These are phyloP conservation scores for Hordeum vulgare DNA, from an alignment of 176 grass and related monocot genomes.

Conservation along the genomic window DNA sequence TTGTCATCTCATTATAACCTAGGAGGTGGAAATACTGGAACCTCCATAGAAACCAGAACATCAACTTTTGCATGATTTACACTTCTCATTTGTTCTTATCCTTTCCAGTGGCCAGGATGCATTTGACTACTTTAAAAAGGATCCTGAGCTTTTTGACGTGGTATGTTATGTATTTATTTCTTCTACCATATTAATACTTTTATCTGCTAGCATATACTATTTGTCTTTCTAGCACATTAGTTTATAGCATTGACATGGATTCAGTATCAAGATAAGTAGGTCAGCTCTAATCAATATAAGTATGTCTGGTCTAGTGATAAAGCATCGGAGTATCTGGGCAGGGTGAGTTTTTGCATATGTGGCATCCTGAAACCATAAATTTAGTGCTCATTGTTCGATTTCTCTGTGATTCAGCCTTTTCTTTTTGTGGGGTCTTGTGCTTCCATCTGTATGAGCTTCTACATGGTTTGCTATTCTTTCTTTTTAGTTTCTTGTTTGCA, in stretches of 20 bases:
- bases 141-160: conserved; percentile 80
- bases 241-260: too few relatives aligned
- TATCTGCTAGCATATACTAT: neutral
- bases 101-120: conserved; percentile 75
- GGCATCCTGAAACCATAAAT: neutral
- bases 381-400: neutral
- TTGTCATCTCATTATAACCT: neutral
- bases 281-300: too few relatives aligned
- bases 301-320: too few relatives aligned
- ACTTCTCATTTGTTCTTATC: neutral
- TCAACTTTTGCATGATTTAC: neutral
- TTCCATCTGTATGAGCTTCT: neutral
- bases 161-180: conserved; percentile 28
- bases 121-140: conserved; percentile 80
- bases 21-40: neutral
- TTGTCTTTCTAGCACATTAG: neutral
- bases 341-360: neutral
- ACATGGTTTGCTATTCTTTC: neutral
- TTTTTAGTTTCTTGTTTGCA: neutral
- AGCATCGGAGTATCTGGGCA: neutral
- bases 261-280: too few relatives aligned
- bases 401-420: neutral
- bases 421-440: neutral
- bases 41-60: neutral
- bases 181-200: neutral